phyloP scores from a whole-genome alignment of 306 rosid genomes.

The Glycyrrhiza uralensis region DNA sequence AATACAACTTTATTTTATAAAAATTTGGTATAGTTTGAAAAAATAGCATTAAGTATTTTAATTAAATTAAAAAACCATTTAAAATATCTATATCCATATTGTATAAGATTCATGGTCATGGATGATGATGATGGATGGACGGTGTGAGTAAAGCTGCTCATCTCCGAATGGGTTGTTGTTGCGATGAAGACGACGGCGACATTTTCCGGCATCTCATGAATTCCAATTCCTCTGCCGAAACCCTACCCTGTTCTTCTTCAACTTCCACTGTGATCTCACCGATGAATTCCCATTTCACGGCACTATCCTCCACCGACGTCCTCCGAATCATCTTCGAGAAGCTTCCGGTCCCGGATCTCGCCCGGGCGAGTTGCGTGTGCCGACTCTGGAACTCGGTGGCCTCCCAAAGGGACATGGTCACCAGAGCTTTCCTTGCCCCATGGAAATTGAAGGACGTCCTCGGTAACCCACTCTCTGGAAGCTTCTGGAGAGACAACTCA shows the following conservation, averaged over 20 bases:
- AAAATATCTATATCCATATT: neutral
- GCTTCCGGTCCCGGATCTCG: conserved; percentile 70
- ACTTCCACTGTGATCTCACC: conserved; percentile 41
- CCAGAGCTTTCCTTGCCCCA: conserved; percentile 52
- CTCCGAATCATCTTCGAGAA: conserved; percentile 76
- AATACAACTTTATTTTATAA: too few species aligned
- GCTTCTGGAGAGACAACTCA: conserved; percentile 89
- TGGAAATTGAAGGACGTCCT: conserved; percentile 66
- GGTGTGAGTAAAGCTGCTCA: neutral
- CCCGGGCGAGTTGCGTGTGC: conserved; percentile 79
- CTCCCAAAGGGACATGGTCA: conserved; percentile 64
- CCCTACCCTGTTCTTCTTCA: conserved; percentile 11
- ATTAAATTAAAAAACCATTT: too few species aligned
- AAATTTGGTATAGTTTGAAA: too few species aligned
- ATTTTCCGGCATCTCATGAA: conserved; percentile 37
- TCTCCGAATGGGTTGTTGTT: conserved; percentile 50
- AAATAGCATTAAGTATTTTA: too few species aligned
- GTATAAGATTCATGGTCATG: neutral
- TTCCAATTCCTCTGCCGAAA: neutral
- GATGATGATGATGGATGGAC: neutral
- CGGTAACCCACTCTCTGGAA: conserved; percentile 67
- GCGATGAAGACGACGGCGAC: conserved; percentile 58
- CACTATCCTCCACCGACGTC: conserved; percentile 67
- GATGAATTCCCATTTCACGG: conserved; percentile 73
- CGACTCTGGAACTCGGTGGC: conserved; percentile 86